Evolutionary conservation across 345 rosid species (phyloP).

Genomic region (Jatropha curcas): DNA sequence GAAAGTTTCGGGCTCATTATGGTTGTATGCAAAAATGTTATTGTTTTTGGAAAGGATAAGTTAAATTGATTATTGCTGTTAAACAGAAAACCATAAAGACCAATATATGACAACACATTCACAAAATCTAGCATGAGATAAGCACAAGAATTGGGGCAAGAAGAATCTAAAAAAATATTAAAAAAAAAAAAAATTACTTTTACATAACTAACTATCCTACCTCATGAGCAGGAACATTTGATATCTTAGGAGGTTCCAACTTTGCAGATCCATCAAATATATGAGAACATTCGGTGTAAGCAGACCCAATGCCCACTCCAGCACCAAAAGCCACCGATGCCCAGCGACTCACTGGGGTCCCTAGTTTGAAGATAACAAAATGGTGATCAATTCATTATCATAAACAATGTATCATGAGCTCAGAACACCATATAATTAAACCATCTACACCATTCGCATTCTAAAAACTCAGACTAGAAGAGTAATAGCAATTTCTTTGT

Average conservation of each 20-base stretch:
- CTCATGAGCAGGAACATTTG: conserved; percentile 49
- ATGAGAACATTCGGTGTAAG: conserved; percentile 72
- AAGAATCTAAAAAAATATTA: background rate
- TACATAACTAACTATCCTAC: conserved; percentile 27
- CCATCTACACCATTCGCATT: too few species aligned
- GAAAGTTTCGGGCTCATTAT: background rate
- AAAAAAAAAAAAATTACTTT: background rate
- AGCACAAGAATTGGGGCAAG: background rate
- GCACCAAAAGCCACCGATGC: conserved; percentile 92
- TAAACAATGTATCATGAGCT: too few species aligned
- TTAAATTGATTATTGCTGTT: background rate
- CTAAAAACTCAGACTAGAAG: too few species aligned
- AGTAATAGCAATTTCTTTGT: too few species aligned
- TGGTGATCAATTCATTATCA: background rate
- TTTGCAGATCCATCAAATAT: conserved; percentile 53
- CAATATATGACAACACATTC: too few species aligned
- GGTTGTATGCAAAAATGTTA: background rate
- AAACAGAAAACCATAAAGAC: too few species aligned
- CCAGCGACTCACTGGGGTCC: conserved; percentile 88
- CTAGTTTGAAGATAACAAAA: conserved; percentile 29
- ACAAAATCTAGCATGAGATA: background rate
- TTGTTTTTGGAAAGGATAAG: background rate
- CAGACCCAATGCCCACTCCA: conserved; percentile 91
- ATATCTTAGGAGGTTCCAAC: conserved; percentile 41
- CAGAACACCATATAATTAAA: too few species aligned